phyloP scores from a whole-genome alignment of 257 asterid species.

The Paraleonurus japonicus region DNA sequence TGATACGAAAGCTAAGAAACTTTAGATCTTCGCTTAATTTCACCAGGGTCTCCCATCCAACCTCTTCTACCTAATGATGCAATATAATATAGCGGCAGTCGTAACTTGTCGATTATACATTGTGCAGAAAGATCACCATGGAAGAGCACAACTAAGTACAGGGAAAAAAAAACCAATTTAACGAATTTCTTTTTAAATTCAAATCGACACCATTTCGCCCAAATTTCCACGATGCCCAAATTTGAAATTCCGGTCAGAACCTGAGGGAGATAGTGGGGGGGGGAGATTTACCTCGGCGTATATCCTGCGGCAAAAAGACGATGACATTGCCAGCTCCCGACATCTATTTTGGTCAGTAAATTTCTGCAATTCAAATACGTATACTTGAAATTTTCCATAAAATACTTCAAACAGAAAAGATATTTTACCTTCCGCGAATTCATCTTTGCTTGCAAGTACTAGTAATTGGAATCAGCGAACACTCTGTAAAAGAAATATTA shows the following conservation, averaged over 20 bases:
- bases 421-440: constrained; percentile 27
- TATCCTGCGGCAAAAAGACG: constrained; percentile 59
- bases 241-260: too few species aligned
- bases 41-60: constrained; percentile 80
- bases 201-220: neutral
- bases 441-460: constrained; percentile 17
- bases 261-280: too few species aligned
- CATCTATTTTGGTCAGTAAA: constrained; percentile 30
- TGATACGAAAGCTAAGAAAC: constrained; percentile 53
- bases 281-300: constrained; percentile 55
- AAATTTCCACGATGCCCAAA: neutral
- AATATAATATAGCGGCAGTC: neutral
- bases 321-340: constrained; percentile 41
- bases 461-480: neutral
- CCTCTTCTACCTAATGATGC: constrained; percentile 65
- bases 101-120: too few species aligned
- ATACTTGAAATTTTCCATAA: neutral
- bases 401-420: neutral
- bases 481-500: neutral
- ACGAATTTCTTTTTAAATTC: neutral
- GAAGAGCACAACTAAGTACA: neutral
- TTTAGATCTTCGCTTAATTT: constrained; percentile 59
- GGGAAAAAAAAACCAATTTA: neutral
- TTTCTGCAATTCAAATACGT: constrained; percentile 31
- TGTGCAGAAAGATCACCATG: too few species aligned